Percentiles rank a stretch among this genome's conserved stretches.
phyloP scores from a whole-genome alignment of 1,139 yeast species.

The Suhomyces taliae region DNA sequence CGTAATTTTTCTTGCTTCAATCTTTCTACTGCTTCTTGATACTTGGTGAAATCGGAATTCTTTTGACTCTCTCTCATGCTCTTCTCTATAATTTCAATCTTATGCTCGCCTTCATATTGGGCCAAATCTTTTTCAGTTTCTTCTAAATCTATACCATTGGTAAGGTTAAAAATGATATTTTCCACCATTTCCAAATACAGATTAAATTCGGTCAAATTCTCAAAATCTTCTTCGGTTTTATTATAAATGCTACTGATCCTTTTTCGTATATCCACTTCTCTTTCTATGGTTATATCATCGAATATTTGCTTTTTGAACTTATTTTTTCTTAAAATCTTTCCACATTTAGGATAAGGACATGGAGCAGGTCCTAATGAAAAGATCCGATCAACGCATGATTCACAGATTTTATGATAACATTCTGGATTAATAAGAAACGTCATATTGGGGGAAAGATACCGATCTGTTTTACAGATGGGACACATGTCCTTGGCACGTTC shows the following conservation, averaged over 20 bases:
- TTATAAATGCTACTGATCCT: conserved; percentile 78
- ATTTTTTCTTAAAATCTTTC: conserved; percentile 81
- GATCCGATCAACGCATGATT: conserved; percentile 92
- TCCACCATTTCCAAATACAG: conserved; percentile 83
- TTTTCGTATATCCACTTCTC: conserved; percentile 87
- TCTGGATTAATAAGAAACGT: conserved; percentile 91
- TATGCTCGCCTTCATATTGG: conserved; percentile 75
- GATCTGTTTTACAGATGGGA: conserved; percentile 95
- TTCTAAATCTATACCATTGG: conserved; percentile 67
- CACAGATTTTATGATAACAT: conserved; percentile 97
- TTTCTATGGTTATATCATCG: conserved; percentile 85
- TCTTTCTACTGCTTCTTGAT: conserved; percentile 55
- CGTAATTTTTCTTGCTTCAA: conserved; percentile 60
- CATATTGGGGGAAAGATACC: conserved; percentile 92
- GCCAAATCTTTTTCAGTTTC: conserved; percentile 67
- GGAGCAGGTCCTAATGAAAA: conserved; percentile 95
- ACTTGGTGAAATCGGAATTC: conserved; percentile 65
- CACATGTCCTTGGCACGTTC: conserved; percentile 73
- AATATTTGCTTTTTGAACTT: conserved; percentile 89
- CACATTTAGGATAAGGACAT: conserved; percentile 93
- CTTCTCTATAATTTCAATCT: conserved; percentile 67
- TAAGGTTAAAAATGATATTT: conserved; percentile 72
- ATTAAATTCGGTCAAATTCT: conserved; percentile 59
- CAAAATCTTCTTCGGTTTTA: conserved; percentile 75
- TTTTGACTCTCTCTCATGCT: conserved; percentile 64